Conservation (phyloP, 495 filamentous ascomycete species). For the Trichocladium uniseriatum region DNA sequence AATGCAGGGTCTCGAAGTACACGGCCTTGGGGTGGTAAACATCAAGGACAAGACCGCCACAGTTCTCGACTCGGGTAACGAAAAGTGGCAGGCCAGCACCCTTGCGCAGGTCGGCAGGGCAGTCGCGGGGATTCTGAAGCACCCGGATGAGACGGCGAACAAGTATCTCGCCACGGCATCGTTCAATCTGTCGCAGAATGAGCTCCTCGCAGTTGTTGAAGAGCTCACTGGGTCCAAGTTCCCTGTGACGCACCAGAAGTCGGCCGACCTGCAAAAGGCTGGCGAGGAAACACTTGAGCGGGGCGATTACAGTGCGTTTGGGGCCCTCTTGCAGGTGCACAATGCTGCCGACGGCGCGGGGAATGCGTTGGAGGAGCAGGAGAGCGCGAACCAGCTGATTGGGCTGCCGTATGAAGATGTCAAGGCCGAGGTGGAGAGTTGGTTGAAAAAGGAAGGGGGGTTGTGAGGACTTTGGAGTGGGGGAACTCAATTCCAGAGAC, state of each 20-base stretch:
- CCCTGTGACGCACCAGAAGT: slow-evolving; percentile 25
- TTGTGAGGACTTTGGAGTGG: no score
- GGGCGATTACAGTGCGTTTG: slow-evolving; percentile 36
- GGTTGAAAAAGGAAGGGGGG: slow-evolving; percentile 9
- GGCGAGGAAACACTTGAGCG: slow-evolving; percentile 37
- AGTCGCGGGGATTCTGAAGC: slow-evolving; percentile 39
- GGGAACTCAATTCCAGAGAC: no score
- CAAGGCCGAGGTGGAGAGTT: slow-evolving; percentile 12
- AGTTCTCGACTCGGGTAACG: slow-evolving; percentile 47
- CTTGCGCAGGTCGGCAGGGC: slow-evolving; percentile 40
- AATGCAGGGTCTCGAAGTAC: slow-evolving; percentile 36
- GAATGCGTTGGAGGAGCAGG: slow-evolving; percentile 26
- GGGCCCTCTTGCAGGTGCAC: slow-evolving; percentile 29
- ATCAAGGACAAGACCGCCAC: slow-evolving; percentile 34
- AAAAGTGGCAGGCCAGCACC: slow-evolving; percentile 39
- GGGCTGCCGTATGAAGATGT: slow-evolving; percentile 19
- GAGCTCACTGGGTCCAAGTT: slow-evolving; percentile 38
- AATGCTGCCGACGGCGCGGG: slow-evolving; percentile 40
- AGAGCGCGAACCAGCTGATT: slow-evolving; percentile 19
- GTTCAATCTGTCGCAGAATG: slow-evolving; percentile 44
- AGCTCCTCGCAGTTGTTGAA: slow-evolving; percentile 43
- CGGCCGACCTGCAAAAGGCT: slow-evolving; percentile 35
- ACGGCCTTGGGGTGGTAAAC: slow-evolving; percentile 31
- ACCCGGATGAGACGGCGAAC: slow-evolving; percentile 48
- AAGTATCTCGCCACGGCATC: slow-evolving; percentile 40